These are phyloP conservation scores for Triticum urartu DNA, from an alignment of 176 grass and related monocot species.

Conservation along the genomic window DNA sequence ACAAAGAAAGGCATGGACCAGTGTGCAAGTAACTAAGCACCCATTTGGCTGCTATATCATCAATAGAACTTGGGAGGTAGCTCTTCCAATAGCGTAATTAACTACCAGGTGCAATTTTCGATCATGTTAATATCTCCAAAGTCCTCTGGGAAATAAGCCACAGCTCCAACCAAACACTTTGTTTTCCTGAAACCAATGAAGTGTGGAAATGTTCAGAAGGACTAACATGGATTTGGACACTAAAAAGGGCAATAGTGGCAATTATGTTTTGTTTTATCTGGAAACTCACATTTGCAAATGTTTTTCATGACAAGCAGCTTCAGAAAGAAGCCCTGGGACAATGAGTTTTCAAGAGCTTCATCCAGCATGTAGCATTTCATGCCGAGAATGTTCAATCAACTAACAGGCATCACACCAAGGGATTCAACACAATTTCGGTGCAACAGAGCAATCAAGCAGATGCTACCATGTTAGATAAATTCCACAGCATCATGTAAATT, in stretches of 20 bases:
- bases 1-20: neutral
- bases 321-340: neutral
- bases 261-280: neutral
- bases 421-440: neutral
- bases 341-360: neutral
- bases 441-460: slow-evolving; percentile 17
- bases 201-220: neutral
- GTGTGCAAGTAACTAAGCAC: neutral
- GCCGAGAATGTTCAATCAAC: slow-evolving; percentile 18
- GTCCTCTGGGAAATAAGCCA: slow-evolving; percentile 13
- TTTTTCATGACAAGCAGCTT: neutral
- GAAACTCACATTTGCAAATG: slow-evolving; percentile 7
- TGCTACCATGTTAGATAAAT: slow-evolving; percentile 38
- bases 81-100: slow-evolving; percentile 6
- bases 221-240: neutral
- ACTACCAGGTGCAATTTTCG: slow-evolving; percentile 3
- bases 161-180: neutral
- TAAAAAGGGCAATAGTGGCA: neutral
- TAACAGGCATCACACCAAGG: neutral
- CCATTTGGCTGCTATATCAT: slow-evolving; percentile 5
- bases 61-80: neutral
- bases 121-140: neutral
- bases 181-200: slow-evolving; percentile 28
- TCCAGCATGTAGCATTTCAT: neutral
- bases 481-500: slow-evolving; percentile 46